Evolutionary conservation across 2,329 filamentous ascomycete genomes (phyloP).

Genomic region (Passalora sequoiae): DNA sequence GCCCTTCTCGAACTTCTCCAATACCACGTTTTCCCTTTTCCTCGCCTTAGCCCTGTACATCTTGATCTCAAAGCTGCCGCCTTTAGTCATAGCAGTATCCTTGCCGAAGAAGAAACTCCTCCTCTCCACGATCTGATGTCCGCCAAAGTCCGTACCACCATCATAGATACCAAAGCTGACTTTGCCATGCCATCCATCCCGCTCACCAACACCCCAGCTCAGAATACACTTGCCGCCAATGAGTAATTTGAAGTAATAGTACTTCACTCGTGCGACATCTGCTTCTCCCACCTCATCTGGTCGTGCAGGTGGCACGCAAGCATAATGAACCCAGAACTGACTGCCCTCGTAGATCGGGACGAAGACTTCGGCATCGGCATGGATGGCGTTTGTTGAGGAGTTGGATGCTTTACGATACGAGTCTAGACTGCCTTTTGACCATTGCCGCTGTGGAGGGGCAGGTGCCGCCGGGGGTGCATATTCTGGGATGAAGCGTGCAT

Average conservation of each 20-base stretch:
- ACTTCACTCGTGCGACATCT: constrained; percentile 17
- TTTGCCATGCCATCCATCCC: constrained; percentile 42
- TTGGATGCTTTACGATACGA: neutral
- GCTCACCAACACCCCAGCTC: constrained; percentile 42
- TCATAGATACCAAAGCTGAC: constrained; percentile 43
- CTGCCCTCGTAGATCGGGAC: constrained; percentile 22
- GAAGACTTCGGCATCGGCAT: neutral
- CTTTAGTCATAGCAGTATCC: constrained; percentile 14
- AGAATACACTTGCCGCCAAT: constrained; percentile 37
- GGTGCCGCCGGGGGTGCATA: constrained; percentile 28
- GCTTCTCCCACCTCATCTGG: neutral
- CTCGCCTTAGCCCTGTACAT: constrained; percentile 40
- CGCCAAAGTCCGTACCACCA: constrained; percentile 28
- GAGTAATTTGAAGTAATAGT: constrained; percentile 46
- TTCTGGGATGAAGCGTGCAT: constrained; percentile 37
- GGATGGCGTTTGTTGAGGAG: neutral
- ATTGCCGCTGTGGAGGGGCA: constrained; percentile 14
- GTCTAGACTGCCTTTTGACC: constrained; percentile 16
- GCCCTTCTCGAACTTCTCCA: constrained; percentile 14
- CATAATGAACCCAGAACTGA: constrained; percentile 43
- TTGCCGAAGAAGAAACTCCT: constrained; percentile 38
- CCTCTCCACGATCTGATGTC: constrained; percentile 37
- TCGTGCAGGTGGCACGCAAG: constrained; percentile 24
- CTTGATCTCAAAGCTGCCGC: constrained; percentile 37
- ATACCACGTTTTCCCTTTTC: constrained; percentile 34